These are phyloP conservation scores for Amanita rubescens DNA, from an alignment of 768 basidiomycete genomes.

Conservation along the genomic window DNA sequence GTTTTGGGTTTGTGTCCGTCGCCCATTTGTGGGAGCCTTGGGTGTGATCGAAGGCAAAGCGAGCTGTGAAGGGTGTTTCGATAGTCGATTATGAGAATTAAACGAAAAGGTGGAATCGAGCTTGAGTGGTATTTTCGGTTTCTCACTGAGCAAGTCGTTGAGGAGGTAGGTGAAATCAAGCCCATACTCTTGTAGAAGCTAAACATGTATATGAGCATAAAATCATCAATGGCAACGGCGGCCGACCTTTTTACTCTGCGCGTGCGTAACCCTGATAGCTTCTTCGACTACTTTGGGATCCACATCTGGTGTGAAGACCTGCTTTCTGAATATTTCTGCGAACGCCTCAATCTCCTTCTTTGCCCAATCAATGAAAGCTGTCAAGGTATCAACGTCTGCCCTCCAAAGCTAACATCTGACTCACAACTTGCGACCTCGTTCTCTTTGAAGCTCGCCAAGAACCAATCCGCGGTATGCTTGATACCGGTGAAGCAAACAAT, in stretches of 20 bases:
- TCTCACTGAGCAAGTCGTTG: constrained; percentile 55
- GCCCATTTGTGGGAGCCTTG: constrained; percentile 10
- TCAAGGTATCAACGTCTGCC: neutral
- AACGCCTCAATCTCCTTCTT: constrained; percentile 79
- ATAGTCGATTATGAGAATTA: constrained; percentile 16
- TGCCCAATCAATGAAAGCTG: constrained; percentile 94
- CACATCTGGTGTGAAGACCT: constrained; percentile 83
- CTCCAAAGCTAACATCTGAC: constrained; percentile 19
- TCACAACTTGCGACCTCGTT: constrained; percentile 88
- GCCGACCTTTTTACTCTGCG: constrained; percentile 80
- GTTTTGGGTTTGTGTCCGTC: neutral
- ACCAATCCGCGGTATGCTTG: constrained; percentile 98
- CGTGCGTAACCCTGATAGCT: constrained; percentile 65
- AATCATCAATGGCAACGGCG: neutral
- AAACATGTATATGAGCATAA: neutral
- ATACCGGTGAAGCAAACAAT: constrained; percentile 90
- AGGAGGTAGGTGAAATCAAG: constrained; percentile 92
- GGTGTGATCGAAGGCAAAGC: constrained; percentile 11
- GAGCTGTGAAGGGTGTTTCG: constrained; percentile 18
- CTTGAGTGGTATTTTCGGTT: constrained; percentile 32
- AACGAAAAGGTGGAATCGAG: constrained; percentile 15
- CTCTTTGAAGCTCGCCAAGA: constrained; percentile 90
- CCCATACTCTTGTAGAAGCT: constrained; percentile 89
- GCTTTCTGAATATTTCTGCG: constrained; percentile 79
- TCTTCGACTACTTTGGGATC: constrained; percentile 68